These are phyloP conservation scores for Pseudotsuga menziesii DNA, from an alignment of 75 land plant species.

Conservation along the genomic window DNA sequence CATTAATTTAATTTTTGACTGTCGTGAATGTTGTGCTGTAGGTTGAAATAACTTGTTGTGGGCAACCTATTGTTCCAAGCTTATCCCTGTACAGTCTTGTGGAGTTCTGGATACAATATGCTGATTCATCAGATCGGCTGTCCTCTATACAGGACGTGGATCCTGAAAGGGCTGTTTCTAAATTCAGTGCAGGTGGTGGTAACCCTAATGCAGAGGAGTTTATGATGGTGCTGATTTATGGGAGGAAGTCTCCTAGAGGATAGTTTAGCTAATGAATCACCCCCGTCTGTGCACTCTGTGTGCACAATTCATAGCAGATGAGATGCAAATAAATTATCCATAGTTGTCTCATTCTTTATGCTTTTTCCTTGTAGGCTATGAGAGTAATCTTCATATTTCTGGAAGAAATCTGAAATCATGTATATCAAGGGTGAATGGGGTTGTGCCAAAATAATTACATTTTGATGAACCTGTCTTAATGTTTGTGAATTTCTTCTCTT, in stretches of 20 bases:
- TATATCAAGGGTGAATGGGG: background rate
- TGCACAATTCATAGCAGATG: background rate
- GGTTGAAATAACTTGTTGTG: slow-evolving; percentile 77
- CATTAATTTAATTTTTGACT: background rate
- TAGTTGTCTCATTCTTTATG: slow-evolving; percentile 2
- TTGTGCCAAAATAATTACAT: background rate
- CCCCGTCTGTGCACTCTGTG: background rate
- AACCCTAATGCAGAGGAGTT: slow-evolving; percentile 47
- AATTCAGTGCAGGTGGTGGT: slow-evolving; percentile 16
- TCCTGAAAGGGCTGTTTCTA: slow-evolving; percentile 17
- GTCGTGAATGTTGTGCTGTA: slow-evolving; percentile 14
- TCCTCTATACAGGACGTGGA: slow-evolving; percentile 12
- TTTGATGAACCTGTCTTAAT: background rate
- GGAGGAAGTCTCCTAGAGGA: slow-evolving; percentile 27
- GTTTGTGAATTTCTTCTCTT: background rate
- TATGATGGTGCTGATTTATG: slow-evolving; percentile 68
- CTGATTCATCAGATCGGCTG: slow-evolving; percentile 21
- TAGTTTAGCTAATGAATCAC: background rate
- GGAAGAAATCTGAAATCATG: background rate
- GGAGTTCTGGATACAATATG: slow-evolving; percentile 54
- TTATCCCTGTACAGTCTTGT: slow-evolving; percentile 50
- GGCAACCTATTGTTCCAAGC: slow-evolving; percentile 63
- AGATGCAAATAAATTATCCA: slow-evolving; percentile 7
- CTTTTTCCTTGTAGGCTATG: background rate
- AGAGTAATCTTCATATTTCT: background rate